Evolutionary conservation across 1,139 yeast genomes (phyloP).

Genomic region (Meyerozyma carpophila): DNA sequence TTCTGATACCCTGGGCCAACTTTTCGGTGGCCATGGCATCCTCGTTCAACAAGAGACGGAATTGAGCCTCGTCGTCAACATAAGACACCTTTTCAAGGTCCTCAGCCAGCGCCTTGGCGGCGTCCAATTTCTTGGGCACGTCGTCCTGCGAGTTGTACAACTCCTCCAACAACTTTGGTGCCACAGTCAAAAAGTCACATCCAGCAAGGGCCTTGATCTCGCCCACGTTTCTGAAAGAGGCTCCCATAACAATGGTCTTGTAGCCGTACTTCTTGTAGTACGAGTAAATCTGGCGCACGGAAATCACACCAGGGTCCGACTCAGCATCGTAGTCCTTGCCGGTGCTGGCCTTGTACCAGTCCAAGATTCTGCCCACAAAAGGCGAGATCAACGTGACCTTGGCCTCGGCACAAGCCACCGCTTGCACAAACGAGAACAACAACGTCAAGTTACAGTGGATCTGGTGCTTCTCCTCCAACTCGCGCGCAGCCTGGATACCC

Average conservation of each 20-base stretch:
- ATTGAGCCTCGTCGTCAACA: slow-evolving; percentile 79
- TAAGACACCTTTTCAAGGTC: slow-evolving; percentile 69
- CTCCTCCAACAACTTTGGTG: slow-evolving; percentile 91
- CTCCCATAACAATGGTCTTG: slow-evolving; percentile 99
- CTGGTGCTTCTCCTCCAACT: slow-evolving; percentile 83
- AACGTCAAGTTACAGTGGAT: slow-evolving; percentile 95
- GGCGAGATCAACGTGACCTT: slow-evolving; percentile 94
- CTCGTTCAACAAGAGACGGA: slow-evolving; percentile 90
- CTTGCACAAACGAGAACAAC: slow-evolving; percentile 92
- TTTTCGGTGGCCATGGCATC: slow-evolving; percentile 99
- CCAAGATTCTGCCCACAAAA: slow-evolving; percentile 97
- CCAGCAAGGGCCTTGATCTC: slow-evolving; percentile 98
- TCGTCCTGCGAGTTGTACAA: slow-evolving; percentile 70
- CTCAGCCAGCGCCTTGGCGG: slow-evolving; percentile 47
- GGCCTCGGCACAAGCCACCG: slow-evolving; percentile 99
- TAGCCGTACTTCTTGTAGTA: slow-evolving; percentile 97
- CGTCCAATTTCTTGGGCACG: slow-evolving; percentile 76
- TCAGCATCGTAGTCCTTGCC: slow-evolving; percentile 81
- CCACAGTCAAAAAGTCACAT: slow-evolving; percentile 91
- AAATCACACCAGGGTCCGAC: slow-evolving; percentile 92
- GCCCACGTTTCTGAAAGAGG: slow-evolving; percentile 96
- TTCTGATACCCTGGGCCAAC: slow-evolving; percentile 96
- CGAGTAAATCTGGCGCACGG: slow-evolving; percentile 86
- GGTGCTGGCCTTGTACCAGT: slow-evolving; percentile 95
- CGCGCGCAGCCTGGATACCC: slow-evolving; percentile 98